phyloP scores from a whole-genome alignment of 2,329 filamentous ascomycete species.

The Colletotrichum simmondsii region DNA sequence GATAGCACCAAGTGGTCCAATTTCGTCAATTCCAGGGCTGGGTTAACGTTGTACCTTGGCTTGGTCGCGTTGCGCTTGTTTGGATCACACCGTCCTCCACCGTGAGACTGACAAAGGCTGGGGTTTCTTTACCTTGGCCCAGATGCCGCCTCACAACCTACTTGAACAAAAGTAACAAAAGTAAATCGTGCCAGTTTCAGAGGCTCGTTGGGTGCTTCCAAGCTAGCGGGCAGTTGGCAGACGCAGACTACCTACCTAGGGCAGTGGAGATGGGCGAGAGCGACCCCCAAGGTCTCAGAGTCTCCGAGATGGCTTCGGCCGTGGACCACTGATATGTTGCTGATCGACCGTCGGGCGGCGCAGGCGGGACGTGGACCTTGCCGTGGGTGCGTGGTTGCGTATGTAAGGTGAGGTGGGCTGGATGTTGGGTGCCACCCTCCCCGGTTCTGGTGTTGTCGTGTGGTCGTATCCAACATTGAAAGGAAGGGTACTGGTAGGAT shows the following conservation, averaged over 20 bases:
- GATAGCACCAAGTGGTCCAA: background rate
- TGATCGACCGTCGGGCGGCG: constrained; percentile 7
- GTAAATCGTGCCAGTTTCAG: background rate
- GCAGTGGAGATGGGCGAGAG: background rate
- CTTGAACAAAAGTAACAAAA: too few species aligned
- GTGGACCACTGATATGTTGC: background rate
- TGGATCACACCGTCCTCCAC: too few species aligned
- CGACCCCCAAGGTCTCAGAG: background rate
- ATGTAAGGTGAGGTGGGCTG: background rate
- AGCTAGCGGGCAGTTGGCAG: background rate
- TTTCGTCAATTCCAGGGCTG: background rate
- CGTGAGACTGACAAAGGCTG: too few species aligned
- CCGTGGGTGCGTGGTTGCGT: background rate
- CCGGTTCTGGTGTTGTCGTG: background rate
- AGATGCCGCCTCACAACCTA: too few species aligned
- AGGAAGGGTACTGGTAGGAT: background rate
- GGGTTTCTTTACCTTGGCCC: too few species aligned
- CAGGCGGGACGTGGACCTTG: background rate
- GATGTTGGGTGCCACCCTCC: background rate
- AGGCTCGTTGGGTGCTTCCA: constrained; percentile 12
- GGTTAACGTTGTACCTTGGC: too few species aligned
- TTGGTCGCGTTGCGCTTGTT: too few species aligned
- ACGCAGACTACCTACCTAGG: background rate
- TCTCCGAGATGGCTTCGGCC: background rate
- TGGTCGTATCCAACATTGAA: background rate